These are phyloP conservation scores for Zalaria sp. DNA, from an alignment of 2,329 filamentous ascomycete species.

Conservation along the genomic window DNA sequence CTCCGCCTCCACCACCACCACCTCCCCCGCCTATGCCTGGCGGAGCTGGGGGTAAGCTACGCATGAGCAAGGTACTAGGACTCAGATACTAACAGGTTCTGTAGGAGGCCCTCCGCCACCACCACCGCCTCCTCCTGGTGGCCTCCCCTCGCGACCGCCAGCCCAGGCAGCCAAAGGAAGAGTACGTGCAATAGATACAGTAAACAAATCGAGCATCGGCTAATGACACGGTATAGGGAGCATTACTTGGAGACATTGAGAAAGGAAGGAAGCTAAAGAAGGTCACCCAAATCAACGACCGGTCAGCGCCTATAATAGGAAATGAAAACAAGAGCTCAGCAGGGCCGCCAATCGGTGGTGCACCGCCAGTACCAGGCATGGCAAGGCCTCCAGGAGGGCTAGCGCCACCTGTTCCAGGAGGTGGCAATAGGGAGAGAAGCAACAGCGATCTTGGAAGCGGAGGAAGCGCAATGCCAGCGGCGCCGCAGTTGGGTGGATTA, in stretches of 20 bases:
- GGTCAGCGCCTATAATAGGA: conserved; percentile 63
- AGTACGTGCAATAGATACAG: conserved; percentile 36
- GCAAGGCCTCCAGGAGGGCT: conserved; percentile 47
- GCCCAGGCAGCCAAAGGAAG: conserved; percentile 41
- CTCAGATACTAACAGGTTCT: neutral
- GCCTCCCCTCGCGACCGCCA: conserved; percentile 43
- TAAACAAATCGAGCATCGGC: neutral
- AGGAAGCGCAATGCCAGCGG: conserved; percentile 35
- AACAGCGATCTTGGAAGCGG: conserved; percentile 57
- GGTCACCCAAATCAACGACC: conserved; percentile 70
- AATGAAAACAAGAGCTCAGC: conserved; percentile 41
- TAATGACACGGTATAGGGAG: conserved; percentile 47
- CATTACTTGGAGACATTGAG: conserved; percentile 72
- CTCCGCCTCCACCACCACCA: conserved; percentile 55
- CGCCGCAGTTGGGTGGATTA: conserved; percentile 73
- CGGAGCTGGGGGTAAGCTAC: conserved; percentile 32
- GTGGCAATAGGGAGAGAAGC: conserved; percentile 55
- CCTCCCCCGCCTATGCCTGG: conserved; percentile 42
- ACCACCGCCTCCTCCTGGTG: conserved; percentile 45
- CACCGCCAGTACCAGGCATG: conserved; percentile 64
- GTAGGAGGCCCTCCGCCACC: conserved; percentile 41
- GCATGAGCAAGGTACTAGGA: neutral
- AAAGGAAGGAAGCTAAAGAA: conserved; percentile 75
- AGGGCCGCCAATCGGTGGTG: conserved; percentile 53
- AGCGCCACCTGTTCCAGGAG: conserved; percentile 54